Base-by-base conservation (phyloP, 1,139 yeast species). In the Yamadazyma jaroonii region DNA sequence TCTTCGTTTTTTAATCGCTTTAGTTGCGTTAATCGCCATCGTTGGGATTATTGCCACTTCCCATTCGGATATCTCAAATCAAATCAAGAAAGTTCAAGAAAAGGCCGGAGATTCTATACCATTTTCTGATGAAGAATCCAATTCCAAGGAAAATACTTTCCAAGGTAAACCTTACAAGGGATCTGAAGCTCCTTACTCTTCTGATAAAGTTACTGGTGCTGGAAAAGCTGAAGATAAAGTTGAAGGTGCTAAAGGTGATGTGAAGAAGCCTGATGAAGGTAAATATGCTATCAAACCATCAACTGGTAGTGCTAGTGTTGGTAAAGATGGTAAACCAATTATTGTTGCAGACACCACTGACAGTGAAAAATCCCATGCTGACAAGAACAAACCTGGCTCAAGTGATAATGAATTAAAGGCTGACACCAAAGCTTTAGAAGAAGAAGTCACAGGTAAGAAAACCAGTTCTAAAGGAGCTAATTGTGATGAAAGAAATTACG, bases 401-500 rank as follows among this genome's bases (percentile, higher is more conserved):
- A 25, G 25, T 23, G 32, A 27, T 22, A 31, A 11, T 12, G 30
- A 21, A 12, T 15, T 9, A 9, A 31, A 23, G 6, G 31, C 27
- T 20, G 23, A 9, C 25, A 25, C 22, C 9, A 29, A 11, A 14
- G 9, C 27, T 23, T n/a, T 17, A 11, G 22, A 12, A 12, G 29
- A 27, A 11, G 9, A 9, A n/a, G n/a, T 15, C 26, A 17, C 8
- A 12, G 7, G 12, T 12, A 31, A 28, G 15, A 4, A 10, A 5
- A 8, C 29, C 20, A 22, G 28, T 20, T 21, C 28, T 26, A 31
- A 34, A 24, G 25, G 14, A 25, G 43, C 44, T 11, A 40, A 43
- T 11, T 66, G 74, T 46, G 54, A 58, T 33, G 59, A 63, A 35
- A 57, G 56, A 17, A 66, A 66, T 33, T 72, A 54, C 46, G 97